phyloP scores from a whole-genome alignment of 805 yeast genomes.

The Metschnikowia baotianmanensis region DNA sequence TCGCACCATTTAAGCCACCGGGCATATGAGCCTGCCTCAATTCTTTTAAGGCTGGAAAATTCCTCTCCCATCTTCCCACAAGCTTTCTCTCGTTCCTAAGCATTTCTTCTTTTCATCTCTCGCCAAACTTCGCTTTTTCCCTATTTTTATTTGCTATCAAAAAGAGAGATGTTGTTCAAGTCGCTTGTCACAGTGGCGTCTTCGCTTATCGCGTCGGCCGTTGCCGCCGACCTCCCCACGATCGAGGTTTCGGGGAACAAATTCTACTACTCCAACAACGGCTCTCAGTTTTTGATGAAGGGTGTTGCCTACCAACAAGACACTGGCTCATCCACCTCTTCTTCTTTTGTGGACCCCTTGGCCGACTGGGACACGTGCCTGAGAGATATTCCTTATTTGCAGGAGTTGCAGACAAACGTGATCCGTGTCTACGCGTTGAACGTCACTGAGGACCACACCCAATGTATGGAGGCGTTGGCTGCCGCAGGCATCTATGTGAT shows the following conservation, averaged over 20 bases:
- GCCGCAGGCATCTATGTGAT: slow-evolving; percentile 45
- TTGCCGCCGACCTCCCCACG: slow-evolving; percentile 26
- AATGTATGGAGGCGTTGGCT: slow-evolving; percentile 56
- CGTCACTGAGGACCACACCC: slow-evolving; percentile 64
- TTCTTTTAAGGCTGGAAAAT: not conserved
- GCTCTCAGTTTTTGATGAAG: slow-evolving; percentile 71
- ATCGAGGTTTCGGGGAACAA: slow-evolving; percentile 76
- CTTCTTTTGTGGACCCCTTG: slow-evolving; percentile 66
- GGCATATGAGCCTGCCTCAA: not conserved
- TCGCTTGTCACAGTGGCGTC: slow-evolving; percentile 28
- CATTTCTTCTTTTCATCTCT: not conserved
- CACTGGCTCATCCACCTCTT: slow-evolving; percentile 45
- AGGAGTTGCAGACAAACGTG: slow-evolving; percentile 67
- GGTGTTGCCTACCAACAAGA: slow-evolving; percentile 83
- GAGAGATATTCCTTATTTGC: slow-evolving; percentile 79
- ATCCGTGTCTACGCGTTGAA: slow-evolving; percentile 86
- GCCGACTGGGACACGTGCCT: slow-evolving; percentile 67
- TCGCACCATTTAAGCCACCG: too few relatives aligned
- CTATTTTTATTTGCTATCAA: slow-evolving; percentile 1
- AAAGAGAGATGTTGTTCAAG: slow-evolving; percentile 31
- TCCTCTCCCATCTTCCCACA: not conserved
- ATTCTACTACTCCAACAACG: slow-evolving; percentile 72
- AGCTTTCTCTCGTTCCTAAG: not conserved
- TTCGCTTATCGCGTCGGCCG: slow-evolving; percentile 9
- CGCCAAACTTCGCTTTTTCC: not conserved